phyloP scores from a whole-genome alignment of 805 yeast genomes.

The Deakozyma indianensis region DNA sequence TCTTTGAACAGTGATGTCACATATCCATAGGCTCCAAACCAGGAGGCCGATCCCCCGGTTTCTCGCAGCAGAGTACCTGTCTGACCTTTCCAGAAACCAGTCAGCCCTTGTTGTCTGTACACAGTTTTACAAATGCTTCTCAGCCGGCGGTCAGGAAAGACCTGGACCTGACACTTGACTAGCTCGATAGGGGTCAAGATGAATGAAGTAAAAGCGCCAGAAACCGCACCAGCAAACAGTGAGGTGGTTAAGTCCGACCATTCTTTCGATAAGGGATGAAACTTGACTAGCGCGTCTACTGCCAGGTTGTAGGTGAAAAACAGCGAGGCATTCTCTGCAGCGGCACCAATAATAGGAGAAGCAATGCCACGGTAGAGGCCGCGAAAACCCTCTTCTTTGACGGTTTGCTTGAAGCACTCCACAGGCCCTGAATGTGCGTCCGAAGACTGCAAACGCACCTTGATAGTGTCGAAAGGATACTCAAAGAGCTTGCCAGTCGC shows the following conservation, averaged over 20 bases:
- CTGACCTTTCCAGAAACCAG: constrained; percentile 82
- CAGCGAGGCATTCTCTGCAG: constrained; percentile 73
- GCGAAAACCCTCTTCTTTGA: constrained; percentile 50
- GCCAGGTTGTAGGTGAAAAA: constrained; percentile 31
- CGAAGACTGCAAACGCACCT: constrained; percentile 72
- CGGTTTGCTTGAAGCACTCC: constrained; percentile 51
- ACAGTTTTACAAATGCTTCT: constrained; percentile 28
- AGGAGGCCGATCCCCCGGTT: constrained; percentile 78
- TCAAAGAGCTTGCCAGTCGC: constrained; percentile 73
- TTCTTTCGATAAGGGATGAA: constrained; percentile 11
- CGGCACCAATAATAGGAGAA: constrained; percentile 80
- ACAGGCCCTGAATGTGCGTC: constrained; percentile 42
- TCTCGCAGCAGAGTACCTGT: constrained; percentile 70
- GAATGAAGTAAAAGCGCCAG: constrained; percentile 73
- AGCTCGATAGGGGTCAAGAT: constrained; percentile 86
- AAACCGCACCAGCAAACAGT: constrained; percentile 59
- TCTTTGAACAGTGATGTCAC: constrained; percentile 20
- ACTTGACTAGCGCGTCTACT: constrained; percentile 12
- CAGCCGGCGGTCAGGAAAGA: constrained; percentile 5
- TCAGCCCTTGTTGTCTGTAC: constrained; percentile 35
- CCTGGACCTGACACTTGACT: constrained; percentile 79
- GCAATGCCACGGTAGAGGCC: constrained; percentile 72
- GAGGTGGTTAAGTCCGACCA: constrained; percentile 21
- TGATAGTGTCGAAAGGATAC: constrained; percentile 86
- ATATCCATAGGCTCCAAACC: constrained; percentile 84